A percentile compares a stretch with the other conserved stretches of the same genome.
Conservation (phyloP, 208 protist genomes). For the Histomonas meleagridis region DNA sequence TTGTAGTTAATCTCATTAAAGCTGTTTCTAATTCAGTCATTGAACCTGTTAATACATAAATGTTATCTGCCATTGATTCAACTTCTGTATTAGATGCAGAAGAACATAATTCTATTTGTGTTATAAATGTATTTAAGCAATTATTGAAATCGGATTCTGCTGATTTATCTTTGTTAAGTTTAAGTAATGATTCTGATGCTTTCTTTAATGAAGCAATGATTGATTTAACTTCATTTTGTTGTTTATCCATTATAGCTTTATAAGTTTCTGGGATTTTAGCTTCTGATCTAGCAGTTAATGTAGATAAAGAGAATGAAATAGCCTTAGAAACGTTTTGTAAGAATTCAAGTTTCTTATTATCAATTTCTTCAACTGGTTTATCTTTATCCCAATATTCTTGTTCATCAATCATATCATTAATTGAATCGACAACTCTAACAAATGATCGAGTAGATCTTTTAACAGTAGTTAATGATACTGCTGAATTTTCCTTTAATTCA, state of each 20-base stretch:
- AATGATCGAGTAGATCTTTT: background rate
- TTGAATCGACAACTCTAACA: background rate
- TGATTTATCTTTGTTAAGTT: background rate
- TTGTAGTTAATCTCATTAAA: background rate
- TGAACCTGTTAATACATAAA: background rate
- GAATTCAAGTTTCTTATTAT: background rate
- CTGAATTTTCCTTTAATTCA: background rate
- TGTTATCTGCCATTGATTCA: background rate
- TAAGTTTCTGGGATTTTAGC: slow-evolving; percentile 18
- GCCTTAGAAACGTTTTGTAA: background rate
- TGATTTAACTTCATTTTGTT: background rate
- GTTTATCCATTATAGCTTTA: background rate
- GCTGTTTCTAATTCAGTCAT: background rate
- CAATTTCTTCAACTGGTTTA: background rate
- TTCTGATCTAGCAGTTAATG: background rate
- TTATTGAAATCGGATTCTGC: background rate
- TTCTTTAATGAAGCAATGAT: background rate
- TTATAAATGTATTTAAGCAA: background rate
- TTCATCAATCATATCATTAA: background rate
- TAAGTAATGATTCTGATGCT: background rate
- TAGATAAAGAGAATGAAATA: background rate
- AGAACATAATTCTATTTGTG: no score
- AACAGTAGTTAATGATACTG: background rate
- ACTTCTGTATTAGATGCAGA: background rate
- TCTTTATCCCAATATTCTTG: background rate